phyloP scores from a whole-genome alignment of 371 early-diverging fungal species.

The Furculomyces boomerangus region DNA sequence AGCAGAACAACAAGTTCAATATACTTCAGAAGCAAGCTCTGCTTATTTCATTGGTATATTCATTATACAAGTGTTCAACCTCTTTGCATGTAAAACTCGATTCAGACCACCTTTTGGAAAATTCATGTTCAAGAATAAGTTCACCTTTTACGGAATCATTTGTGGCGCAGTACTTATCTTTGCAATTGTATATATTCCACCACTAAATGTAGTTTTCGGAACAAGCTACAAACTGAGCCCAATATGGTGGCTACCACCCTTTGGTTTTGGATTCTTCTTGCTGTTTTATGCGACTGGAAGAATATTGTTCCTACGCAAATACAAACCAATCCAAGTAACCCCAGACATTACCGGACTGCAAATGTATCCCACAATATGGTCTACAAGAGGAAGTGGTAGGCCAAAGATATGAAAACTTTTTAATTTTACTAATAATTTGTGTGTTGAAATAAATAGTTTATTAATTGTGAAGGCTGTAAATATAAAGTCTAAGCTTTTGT shows the following conservation, averaged over 20 bases:
- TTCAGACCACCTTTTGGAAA: slow-evolving; percentile 53
- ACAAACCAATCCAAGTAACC: slow-evolving; percentile 39
- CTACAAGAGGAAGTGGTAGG: slow-evolving; percentile 9
- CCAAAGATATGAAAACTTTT: too few relatives aligned
- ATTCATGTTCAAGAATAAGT: slow-evolving; percentile 62
- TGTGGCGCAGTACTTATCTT: slow-evolving; percentile 39
- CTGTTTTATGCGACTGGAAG: slow-evolving; percentile 53
- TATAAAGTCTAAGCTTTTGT: not conserved
- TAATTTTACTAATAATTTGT: too few relatives aligned
- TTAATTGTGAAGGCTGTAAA: too few relatives aligned
- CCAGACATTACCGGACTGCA: slow-evolving; percentile 63
- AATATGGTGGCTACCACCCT: slow-evolving; percentile 56
- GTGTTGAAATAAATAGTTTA: too few relatives aligned
- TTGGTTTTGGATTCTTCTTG: slow-evolving; percentile 57
- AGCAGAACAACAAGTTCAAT: slow-evolving; percentile 29
- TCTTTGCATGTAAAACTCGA: slow-evolving; percentile 78
- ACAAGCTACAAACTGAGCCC: slow-evolving; percentile 39
- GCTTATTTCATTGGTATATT: slow-evolving; percentile 44
- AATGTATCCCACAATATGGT: slow-evolving; percentile 43
- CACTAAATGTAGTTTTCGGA: slow-evolving; percentile 50
- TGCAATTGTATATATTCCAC: slow-evolving; percentile 64
- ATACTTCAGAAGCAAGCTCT: slow-evolving; percentile 49
- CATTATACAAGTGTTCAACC: slow-evolving; percentile 81
- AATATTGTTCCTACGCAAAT: slow-evolving; percentile 31
- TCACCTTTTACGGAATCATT: slow-evolving; percentile 41